Percentiles rank a stretch among this genome's conserved stretches.
phyloP scores from a whole-genome alignment of 106 monocot species.

The Dendrobium catenatum region DNA sequence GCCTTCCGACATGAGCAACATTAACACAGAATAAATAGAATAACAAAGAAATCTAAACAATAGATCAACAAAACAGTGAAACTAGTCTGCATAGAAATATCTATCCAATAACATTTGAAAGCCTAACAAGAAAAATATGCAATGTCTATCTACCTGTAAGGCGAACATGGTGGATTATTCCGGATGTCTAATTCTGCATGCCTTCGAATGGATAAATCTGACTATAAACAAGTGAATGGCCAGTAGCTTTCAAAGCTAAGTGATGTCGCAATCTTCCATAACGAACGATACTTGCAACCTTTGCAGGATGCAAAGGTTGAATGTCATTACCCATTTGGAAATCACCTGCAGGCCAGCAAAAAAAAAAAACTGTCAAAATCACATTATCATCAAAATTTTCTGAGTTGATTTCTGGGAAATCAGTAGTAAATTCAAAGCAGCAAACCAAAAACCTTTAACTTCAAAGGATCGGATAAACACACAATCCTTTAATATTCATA shows the following conservation, averaged over 20 bases:
- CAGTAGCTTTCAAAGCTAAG: slow-evolving; percentile 29
- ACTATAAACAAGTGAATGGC: slow-evolving; percentile 66
- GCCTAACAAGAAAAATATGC: background rate
- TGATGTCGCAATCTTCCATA: slow-evolving; percentile 27
- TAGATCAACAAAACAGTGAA: background rate
- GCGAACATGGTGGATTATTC: slow-evolving; percentile 88
- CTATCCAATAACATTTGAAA: background rate
- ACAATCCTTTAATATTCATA: background rate
- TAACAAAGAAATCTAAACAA: background rate
- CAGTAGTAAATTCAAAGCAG: background rate
- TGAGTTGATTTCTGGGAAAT: background rate
- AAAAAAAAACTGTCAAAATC: background rate
- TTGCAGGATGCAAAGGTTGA: slow-evolving; percentile 51
- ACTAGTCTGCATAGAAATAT: background rate
- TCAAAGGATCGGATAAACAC: background rate
- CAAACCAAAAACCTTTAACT: background rate
- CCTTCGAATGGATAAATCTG: slow-evolving; percentile 82
- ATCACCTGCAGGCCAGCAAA: slow-evolving; percentile 37
- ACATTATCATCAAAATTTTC: background rate
- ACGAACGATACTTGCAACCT: slow-evolving; percentile 40
- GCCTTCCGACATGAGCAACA: background rate
- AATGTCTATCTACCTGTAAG: slow-evolving; percentile 40
- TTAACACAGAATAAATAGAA: background rate
- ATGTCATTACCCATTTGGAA: slow-evolving; percentile 66
- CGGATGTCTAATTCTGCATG: slow-evolving; percentile 78